Evolutionary conservation across 768 basidiomycete genomes (phyloP).

Genomic region (Piloderma croceum): DNA sequence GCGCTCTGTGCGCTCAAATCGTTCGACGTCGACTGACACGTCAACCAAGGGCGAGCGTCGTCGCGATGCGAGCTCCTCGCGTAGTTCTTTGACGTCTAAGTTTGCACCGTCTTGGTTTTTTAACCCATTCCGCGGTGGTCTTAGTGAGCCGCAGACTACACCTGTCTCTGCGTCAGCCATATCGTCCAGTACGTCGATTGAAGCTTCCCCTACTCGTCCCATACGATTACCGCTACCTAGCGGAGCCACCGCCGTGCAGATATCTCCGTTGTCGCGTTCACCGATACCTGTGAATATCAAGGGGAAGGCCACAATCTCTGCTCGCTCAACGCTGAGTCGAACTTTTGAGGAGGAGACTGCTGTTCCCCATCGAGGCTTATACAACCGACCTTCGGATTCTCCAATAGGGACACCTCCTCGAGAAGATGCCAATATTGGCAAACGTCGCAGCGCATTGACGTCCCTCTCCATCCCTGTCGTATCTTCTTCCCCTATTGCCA

Average conservation of each 20-base stretch:
- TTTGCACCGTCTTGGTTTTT: constrained; percentile 76
- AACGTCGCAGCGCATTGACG: constrained; percentile 50
- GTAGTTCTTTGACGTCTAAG: constrained; percentile 47
- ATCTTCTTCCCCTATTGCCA: constrained; percentile 38
- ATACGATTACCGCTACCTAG: constrained; percentile 22
- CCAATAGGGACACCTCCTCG: constrained; percentile 66
- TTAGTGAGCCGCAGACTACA: constrained; percentile 59
- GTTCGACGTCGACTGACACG: constrained; percentile 37
- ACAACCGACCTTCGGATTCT: constrained; percentile 50
- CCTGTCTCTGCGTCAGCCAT: constrained; percentile 48
- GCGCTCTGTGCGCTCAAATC: constrained; percentile 46
- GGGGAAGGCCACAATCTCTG: constrained; percentile 2
- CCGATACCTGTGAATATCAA: constrained; percentile 39
- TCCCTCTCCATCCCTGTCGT: constrained; percentile 27
- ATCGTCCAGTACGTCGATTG: constrained; percentile 17
- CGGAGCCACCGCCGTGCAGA: constrained; percentile 24
- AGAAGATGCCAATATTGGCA: constrained; percentile 49
- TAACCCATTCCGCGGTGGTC: constrained; percentile 62
- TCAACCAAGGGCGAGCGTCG: constrained; percentile 10
- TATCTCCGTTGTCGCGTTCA: constrained; percentile 13
- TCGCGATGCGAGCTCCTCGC: constrained; percentile 27
- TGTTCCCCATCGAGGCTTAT: constrained; percentile 32
- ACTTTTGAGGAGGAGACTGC: constrained; percentile 54
- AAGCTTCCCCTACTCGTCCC: constrained; percentile 15
- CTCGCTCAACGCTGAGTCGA: constrained; percentile 42